Base-by-base conservation (phyloP, 1,139 yeast species). In the Sugiyamaella pinicola region DNA sequence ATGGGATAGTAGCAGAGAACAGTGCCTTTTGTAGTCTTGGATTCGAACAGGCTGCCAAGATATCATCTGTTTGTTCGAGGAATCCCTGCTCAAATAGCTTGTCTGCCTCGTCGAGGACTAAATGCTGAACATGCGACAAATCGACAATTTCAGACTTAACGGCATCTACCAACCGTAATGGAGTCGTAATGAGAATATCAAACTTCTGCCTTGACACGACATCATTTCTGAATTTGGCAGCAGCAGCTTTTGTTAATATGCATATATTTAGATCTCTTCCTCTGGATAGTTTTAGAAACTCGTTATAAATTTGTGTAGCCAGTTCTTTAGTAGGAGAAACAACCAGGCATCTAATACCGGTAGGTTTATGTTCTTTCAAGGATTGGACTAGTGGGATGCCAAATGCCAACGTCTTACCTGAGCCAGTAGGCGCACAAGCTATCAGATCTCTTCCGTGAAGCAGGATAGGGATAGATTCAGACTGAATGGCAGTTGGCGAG, bases 51-150 rank as follows among this genome's bases (percentile, higher is more conserved):
- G 84, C 78, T 12, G 87, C 77, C 58, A 93, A 73, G 56, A 93
- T 85, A 52, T 83, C 84, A 68, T 93, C 99, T 0, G 96, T 87
- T 72, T 95, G 99, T 61, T 85, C 90, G 18, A 90, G 82, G 64
- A 95, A 95, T 15, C 93, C 96, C 54, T 84, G 83, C 64, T 93
- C 98, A 64, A 95, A 88, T 52, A 95, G 74, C 64, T 88, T 87
- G 75, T 95, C 99, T 3, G 98, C 98, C 73, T 93, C 99, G 75
- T 95, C 99, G 61, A 95, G 82, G 15, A 93, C 79, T 52, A 93
- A 73, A 65, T 83, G 85, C 60, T 85, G 84, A 15, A 91, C 90
- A 38, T 74, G 74, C 2, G 83, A 72, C 49, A 93, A 74, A 62
- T 83, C 85, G 34, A 82, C 62, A 2, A 76, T 69, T 38, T 80